Evolutionary conservation across 345 rosid genomes (phyloP).

Genomic region (Salix brachista): DNA sequence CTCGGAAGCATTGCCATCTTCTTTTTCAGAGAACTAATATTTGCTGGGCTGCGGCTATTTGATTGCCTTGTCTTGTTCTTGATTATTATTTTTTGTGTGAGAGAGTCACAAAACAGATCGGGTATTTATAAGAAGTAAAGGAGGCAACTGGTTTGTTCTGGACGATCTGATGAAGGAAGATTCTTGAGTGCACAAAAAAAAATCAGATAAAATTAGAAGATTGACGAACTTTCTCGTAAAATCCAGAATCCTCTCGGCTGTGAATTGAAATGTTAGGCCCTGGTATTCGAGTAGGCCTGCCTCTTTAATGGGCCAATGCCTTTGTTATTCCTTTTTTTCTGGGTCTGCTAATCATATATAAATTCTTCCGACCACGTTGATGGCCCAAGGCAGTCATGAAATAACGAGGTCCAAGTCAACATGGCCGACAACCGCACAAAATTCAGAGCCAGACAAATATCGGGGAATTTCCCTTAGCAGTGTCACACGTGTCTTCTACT

Average conservation of each 20-base stretch:
- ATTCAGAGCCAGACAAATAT: no score
- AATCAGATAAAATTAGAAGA: not conserved
- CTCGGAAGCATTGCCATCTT: slow-evolving; percentile 12
- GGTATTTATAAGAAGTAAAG: not conserved
- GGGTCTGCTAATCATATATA: no score
- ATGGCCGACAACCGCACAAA: no score
- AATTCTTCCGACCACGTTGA: no score
- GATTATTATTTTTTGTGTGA: not conserved
- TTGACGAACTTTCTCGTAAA: not conserved
- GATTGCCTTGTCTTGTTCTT: not conserved
- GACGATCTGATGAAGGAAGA: not conserved
- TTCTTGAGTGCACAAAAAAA: not conserved
- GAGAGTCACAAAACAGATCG: not conserved
- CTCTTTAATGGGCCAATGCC: not conserved
- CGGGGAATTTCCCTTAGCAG: no score
- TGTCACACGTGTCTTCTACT: no score
- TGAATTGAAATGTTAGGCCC: not conserved
- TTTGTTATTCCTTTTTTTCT: no score
- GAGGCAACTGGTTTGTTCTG: not conserved
- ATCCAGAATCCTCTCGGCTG: not conserved
- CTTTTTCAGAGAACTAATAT: not conserved
- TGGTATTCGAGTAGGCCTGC: not conserved
- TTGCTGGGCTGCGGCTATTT: no score
- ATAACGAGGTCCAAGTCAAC: no score
- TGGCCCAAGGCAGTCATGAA: no score